Evolutionary conservation across 2,329 filamentous ascomycete genomes (phyloP).

Genomic region (Fusarium sp.): DNA sequence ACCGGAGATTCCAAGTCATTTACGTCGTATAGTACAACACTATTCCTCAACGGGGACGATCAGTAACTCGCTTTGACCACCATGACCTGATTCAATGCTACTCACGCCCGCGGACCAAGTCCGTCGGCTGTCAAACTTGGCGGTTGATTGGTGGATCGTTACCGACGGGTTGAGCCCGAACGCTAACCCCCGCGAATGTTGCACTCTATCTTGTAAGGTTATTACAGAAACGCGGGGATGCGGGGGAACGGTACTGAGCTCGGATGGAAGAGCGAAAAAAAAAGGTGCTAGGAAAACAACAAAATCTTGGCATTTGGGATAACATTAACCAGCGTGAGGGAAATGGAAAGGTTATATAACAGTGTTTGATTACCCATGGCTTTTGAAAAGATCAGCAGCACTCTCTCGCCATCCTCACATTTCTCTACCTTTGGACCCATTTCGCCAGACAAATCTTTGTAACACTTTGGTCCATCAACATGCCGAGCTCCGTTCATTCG

Average conservation of each 20-base stretch:
- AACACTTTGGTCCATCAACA: not conserved
- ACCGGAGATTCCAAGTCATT: slow-evolving; percentile 8
- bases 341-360: not conserved
- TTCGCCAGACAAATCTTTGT: not conserved
- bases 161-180: slow-evolving; percentile 18
- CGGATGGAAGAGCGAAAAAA: not conserved
- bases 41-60: not conserved
- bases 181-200: not conserved
- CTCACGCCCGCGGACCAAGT: slow-evolving; percentile 1
- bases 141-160: not conserved
- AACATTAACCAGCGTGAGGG: not conserved
- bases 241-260: slow-evolving; percentile 1
- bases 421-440: not conserved
- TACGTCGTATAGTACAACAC: slow-evolving; percentile 9
- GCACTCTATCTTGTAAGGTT: not conserved
- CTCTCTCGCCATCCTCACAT: not conserved
- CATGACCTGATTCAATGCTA: not conserved
- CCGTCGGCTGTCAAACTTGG: not conserved
- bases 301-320: not conserved
- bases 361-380: not conserved
- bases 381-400: not conserved
- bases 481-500: slow-evolving; percentile 16
- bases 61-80: not conserved
- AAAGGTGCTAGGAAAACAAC: not conserved
- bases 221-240: slow-evolving; percentile 25